A percentile compares a stretch with the other conserved stretches of the same genome.
Evolutionary conservation across 2,329 filamentous ascomycete genomes (phyloP).

Genomic region (Cercospora canescens): DNA sequence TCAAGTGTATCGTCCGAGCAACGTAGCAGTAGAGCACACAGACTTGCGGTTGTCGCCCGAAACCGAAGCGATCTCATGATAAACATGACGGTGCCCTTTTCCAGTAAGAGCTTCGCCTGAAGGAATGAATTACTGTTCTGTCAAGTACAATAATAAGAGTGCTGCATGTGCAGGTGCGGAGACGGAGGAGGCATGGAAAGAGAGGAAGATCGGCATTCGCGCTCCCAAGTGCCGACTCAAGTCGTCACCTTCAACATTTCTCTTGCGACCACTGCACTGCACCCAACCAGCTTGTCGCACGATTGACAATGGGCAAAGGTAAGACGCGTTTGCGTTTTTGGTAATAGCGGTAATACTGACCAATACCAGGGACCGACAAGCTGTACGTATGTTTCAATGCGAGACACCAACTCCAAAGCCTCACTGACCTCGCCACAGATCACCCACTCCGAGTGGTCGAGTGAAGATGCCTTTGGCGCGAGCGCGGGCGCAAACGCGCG

Average conservation of each 20-base stretch:
- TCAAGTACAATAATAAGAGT: neutral
- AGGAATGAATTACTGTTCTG: neutral
- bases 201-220: neutral
- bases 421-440: conserved; percentile 55
- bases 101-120: neutral
- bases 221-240: neutral
- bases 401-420: neutral
- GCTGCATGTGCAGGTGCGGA: neutral
- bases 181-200: neutral
- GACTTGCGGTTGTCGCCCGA: neutral
- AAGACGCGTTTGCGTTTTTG: neutral
- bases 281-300: neutral
- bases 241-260: neutral
- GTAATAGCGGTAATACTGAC: conserved; percentile 14
- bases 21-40: neutral
- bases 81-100: neutral
- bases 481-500: conserved; percentile 68
- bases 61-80: neutral
- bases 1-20: neutral
- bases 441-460: conserved; percentile 97
- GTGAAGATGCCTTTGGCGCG: conserved; percentile 82
- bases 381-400: conserved; percentile 39
- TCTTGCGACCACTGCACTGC: conserved; percentile 11
- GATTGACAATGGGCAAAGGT: conserved; percentile 24
- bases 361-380: conserved; percentile 38